Evolutionary conservation across 306 rosid species (phyloP), one percentile per base, ranked within the genome.

Genomic region (Begonia masoniana): DNA sequence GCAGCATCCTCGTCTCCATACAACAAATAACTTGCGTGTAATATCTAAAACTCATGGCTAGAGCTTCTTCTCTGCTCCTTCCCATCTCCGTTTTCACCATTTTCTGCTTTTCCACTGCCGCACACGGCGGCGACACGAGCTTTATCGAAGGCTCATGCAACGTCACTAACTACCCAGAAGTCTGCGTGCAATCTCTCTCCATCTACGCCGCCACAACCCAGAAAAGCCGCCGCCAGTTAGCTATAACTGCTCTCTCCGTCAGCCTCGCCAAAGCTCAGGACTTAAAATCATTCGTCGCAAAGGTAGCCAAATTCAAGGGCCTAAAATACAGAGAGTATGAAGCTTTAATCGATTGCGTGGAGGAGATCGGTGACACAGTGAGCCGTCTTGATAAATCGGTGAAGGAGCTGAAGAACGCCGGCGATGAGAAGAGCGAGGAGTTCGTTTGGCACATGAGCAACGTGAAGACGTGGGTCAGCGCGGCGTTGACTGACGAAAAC

Each of bases 391-490:
- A 52, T 47, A 63, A 60, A 9, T 78, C 81, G 1, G 43, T 71
- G 9, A 26, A 69, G 13, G 85, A 78, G 71, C 58, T 78, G 41
- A 75, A 74, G 67, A 17, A 17, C 35, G 15, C 62, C 7, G 50
- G 50, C 3, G 50, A 56, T 9, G 23, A 49, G 55, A 68, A 59
- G 49, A 50, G 72, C 12, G 54, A 57, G 48, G 81, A 74, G 10
- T 74, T 68, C 36, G 2, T 10, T 15, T 74, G 77, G 78, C 78
- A 68, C 59, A 65, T 75, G 62, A 78, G 85, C 64, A 78, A 78
- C 56, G 76, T 75, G 13, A 69, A 70, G 68, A 78, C 85, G 7
- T 78, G 85, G 85, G 81, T 54, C 36, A 78, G 85, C 19, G 76
- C 81, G 12, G 78, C 85, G 0, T 10, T 71, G 47, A 78, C 85